These are phyloP conservation scores for Nymphaea colorata DNA, from an alignment of 164 flowering plant species.

Conservation along the genomic window DNA sequence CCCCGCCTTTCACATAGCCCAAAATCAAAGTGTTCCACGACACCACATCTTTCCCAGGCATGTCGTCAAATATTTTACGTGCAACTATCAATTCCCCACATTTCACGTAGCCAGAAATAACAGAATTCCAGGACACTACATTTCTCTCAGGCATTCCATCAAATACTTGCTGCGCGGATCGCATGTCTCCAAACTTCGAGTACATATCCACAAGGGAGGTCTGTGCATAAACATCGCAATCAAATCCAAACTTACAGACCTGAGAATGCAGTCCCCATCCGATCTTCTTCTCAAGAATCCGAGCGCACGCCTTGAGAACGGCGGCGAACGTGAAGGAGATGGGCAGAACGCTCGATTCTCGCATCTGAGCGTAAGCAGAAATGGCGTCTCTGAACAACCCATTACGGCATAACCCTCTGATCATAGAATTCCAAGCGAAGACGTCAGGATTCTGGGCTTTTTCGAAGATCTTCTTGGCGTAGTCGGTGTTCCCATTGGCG, in stretches of 20 bases:
- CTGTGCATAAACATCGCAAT: constrained; percentile 22
- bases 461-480: constrained; percentile 12
- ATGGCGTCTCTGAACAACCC: constrained; percentile 26
- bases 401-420: constrained; percentile 16
- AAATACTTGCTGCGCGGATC: constrained; percentile 21
- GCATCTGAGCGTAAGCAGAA: constrained; percentile 16
- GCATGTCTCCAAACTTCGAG: constrained; percentile 24
- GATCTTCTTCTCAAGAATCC: constrained; percentile 5
- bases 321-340: constrained; percentile 22
- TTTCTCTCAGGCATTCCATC: constrained; percentile 26
- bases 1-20: constrained; percentile 21
- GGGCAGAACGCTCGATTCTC: constrained; percentile 7
- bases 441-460: constrained; percentile 9
- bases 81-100: constrained; percentile 20
- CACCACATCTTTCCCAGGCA: constrained; percentile 23
- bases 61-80: constrained; percentile 17
- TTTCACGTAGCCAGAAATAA: constrained; percentile 23
- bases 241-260: constrained; percentile 19
- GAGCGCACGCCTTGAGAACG: constrained; percentile 26
- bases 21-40: constrained; percentile 37
- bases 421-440: constrained; percentile 12
- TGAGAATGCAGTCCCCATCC: constrained; percentile 25
- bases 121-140: constrained; percentile 40
- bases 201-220: constrained; percentile 30
- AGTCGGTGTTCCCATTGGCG: neutral